Base-by-base conservation (phyloP, 1,139 yeast species). In the Taiozyma sp. region DNA sequence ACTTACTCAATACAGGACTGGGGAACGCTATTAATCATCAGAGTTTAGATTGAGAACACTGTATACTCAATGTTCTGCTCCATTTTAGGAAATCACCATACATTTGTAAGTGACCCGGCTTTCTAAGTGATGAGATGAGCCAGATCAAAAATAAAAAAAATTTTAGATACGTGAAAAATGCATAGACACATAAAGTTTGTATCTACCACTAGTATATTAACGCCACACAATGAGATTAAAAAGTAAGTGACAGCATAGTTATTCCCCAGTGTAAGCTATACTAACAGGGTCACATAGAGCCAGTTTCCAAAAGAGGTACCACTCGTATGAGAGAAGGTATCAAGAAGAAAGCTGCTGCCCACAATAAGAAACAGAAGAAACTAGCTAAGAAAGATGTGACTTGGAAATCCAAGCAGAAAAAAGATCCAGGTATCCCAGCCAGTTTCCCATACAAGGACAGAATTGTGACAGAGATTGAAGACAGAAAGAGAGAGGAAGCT, bases 301-400 rank as follows among this genome's bases (percentile, higher is more conserved):
- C 92, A 48, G 83, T 87, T 40, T 84, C 92, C 59, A 92, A 92
- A 73, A 82, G 97, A 73, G 78, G 83, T 51, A 80, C 93, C 68
- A 92, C 98, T 67, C 90, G 95, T 69, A 83, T 92, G 87, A 82
- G 92, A 68, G 96, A 91, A 70, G 98, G 98, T 60, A 90, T 93
- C 67, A 87, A 90, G 75, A 93, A 91, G 81, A 93, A 93, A 73
- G 92, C 96, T 4, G 80, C 93, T 45, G 97, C 98, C 27, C 95
- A 92, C 63, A 79, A 86, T 61, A 83, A 96, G 70, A 93, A 93
- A 69, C 87, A 87, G 67, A 81, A 79, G 62, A 93, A 93, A 72
- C 61, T 70, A 23, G 80, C 96, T 36, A 93, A 93, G 78, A 91
- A 82, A 68, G 97, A 92, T 68, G 82, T 82, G 8, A 92, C 98